Evolutionary conservation across 768 basidiomycete species (phyloP).

Genomic region (Flagelloscypha sp.): DNA sequence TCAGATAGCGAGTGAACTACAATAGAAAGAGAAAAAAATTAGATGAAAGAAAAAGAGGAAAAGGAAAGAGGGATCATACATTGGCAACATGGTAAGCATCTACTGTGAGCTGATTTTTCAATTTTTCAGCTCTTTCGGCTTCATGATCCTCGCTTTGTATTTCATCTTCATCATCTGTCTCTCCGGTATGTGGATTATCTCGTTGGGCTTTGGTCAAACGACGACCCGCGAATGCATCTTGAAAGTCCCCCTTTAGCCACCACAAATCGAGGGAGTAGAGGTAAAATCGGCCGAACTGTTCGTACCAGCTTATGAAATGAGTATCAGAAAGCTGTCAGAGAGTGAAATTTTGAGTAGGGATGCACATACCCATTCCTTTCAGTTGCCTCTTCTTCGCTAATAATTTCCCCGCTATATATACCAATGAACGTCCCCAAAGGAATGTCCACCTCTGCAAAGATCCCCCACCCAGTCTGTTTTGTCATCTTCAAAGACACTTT

Average conservation of each 20-base stretch:
- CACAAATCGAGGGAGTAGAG: conserved; percentile 79
- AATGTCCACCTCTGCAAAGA: conserved; percentile 63
- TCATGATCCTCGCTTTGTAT: no score
- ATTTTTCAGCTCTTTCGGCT: no score
- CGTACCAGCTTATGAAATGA: conserved; percentile 49
- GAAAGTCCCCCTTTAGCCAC: conserved; percentile 37
- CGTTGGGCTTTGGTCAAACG: no score
- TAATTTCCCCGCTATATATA: conserved; percentile 76
- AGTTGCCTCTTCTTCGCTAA: conserved; percentile 63
- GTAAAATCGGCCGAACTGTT: conserved; percentile 67
- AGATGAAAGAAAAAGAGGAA: conserved; percentile 1
- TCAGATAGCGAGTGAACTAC: conserved; percentile 88
- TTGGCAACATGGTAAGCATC: conserved; percentile 89
- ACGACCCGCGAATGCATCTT: no score
- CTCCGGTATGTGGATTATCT: no score
- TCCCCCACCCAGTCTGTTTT: conserved; percentile 77
- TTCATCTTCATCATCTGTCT: no score
- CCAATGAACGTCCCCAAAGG: conserved; percentile 67
- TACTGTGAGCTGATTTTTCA: conserved; percentile 43
- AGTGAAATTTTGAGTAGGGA: neutral
- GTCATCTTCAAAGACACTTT: conserved; percentile 65
- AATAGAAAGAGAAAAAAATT: conserved; percentile 4
- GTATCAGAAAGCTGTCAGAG: conserved; percentile 1
- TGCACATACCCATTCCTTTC: conserved; percentile 54
- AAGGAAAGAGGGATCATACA: conserved; percentile 34